Evolutionary conservation across 1,284 basidiomycete species (phyloP).

Genomic region (Papiliotrema flavescens): DNA sequence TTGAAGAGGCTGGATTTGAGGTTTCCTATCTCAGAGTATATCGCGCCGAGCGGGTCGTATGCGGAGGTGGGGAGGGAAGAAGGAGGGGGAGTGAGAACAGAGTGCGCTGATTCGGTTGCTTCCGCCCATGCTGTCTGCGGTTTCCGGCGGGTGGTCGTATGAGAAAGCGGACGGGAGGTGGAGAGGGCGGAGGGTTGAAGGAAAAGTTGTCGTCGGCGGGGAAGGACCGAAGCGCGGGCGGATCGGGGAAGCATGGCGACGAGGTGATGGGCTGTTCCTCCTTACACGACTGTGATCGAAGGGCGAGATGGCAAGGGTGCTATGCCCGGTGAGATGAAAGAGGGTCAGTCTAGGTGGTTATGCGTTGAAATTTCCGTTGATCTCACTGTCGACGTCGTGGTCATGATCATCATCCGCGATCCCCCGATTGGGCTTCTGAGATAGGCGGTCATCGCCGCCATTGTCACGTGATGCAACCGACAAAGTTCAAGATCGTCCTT

Average conservation of each 20-base stretch:
- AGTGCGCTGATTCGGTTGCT: slow-evolving; percentile 44
- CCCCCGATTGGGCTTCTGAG: too few species aligned
- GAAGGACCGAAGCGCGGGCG: slow-evolving; percentile 4
- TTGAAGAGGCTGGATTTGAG: slow-evolving; percentile 72
- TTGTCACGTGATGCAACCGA: too few species aligned
- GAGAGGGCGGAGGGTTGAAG: neutral
- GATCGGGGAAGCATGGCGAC: slow-evolving; percentile 15
- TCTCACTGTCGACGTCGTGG: neutral
- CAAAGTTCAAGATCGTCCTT: too few species aligned
- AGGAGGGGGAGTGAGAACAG: slow-evolving; percentile 30
- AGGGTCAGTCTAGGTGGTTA: neutral
- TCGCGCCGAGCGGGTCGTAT: slow-evolving; percentile 43
- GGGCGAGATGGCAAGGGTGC: neutral
- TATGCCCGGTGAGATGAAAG: neutral
- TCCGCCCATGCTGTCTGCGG: slow-evolving; percentile 39
- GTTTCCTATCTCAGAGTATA: slow-evolving; percentile 69
- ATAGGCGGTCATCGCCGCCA: too few species aligned
- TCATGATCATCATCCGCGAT: too few species aligned
- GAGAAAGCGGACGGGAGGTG: neutral
- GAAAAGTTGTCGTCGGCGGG: neutral
- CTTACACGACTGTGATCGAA: neutral
- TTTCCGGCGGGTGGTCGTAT: neutral
- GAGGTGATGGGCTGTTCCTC: neutral
- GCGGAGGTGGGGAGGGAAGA: slow-evolving; percentile 5
- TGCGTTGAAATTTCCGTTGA: neutral